phyloP scores from a whole-genome alignment of 176 grass and related monocot species.

The Musa itinerans region DNA sequence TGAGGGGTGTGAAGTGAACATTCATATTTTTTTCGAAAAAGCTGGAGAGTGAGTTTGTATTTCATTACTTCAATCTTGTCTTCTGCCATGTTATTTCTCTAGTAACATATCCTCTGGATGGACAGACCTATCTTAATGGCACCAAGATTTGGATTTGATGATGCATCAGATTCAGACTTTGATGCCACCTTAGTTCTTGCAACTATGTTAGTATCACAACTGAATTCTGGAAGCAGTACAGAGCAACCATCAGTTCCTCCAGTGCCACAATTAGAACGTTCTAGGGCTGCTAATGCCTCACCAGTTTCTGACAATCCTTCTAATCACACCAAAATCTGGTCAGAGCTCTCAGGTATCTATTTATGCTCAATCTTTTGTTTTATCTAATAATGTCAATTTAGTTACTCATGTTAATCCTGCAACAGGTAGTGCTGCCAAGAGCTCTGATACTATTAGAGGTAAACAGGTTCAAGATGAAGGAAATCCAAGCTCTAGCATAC shows the following conservation, averaged over 20 bases:
- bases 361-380: background rate
- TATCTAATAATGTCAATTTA: background rate
- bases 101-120: conserved; percentile 24
- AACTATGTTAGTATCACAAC: conserved; percentile 78
- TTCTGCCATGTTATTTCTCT: background rate
- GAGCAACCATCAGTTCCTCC: conserved; percentile 33
- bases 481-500: conserved; percentile 38
- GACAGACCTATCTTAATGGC: conserved; percentile 63
- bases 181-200: conserved; percentile 70
- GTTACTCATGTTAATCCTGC: conserved; percentile 3
- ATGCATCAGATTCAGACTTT: conserved; percentile 68
- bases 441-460: conserved; percentile 44
- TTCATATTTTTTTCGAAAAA: conserved; percentile 83
- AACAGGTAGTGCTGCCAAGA: conserved; percentile 70
- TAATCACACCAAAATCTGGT: conserved; percentile 89
- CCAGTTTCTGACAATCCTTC: conserved; percentile 46
- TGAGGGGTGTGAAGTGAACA: conserved; percentile 87
- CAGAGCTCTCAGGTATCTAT: conserved; percentile 73
- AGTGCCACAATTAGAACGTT: conserved; percentile 30
- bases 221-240: conserved; percentile 32
- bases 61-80: conserved; percentile 9
- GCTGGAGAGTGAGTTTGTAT: conserved; percentile 61
- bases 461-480: conserved; percentile 29
- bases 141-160: conserved; percentile 66
- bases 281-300: conserved; percentile 40